Percentiles rank a stretch among this genome's conserved stretches.
These are phyloP conservation scores for Vaccinium corymbosum DNA, from an alignment of 148 eudicot genomes.

Conservation along the genomic window DNA sequence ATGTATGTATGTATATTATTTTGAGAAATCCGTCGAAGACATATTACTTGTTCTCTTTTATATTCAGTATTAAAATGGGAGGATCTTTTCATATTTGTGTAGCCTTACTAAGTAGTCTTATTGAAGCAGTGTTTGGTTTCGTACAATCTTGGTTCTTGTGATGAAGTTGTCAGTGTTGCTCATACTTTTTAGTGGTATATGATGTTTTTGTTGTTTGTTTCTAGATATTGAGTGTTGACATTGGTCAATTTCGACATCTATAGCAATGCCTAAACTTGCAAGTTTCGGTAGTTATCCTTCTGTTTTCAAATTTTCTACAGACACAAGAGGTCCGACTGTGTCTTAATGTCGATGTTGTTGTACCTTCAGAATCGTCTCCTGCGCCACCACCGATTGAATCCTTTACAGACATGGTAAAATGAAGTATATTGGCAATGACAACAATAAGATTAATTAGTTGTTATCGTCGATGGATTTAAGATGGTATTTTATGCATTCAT, in stretches of 20 bases:
- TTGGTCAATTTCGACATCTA: background rate
- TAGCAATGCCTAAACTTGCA: too few relatives aligned
- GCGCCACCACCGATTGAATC: slow-evolving; percentile 49
- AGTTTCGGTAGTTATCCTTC: background rate
- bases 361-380: slow-evolving; percentile 33
- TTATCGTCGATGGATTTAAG: background rate
- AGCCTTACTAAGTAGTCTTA: background rate
- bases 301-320: slow-evolving; percentile 25
- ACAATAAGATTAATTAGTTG: background rate
- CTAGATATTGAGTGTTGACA: background rate
- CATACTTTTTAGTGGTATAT: background rate
- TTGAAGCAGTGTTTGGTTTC: background rate
- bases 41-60: background rate
- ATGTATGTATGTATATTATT: background rate
- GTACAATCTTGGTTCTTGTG: background rate
- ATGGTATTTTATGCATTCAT: background rate
- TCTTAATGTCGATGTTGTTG: slow-evolving; percentile 47
- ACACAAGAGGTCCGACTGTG: slow-evolving; percentile 43
- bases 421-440: background rate
- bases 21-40: too few relatives aligned
- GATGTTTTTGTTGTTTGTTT: background rate
- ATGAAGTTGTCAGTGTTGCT: background rate
- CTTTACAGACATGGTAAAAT: slow-evolving; percentile 43
- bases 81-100: background rate
- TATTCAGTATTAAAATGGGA: background rate